Base-by-base conservation (phyloP, 176 grass and related monocot genomes). In the Rhynchospora pubera region DNA sequence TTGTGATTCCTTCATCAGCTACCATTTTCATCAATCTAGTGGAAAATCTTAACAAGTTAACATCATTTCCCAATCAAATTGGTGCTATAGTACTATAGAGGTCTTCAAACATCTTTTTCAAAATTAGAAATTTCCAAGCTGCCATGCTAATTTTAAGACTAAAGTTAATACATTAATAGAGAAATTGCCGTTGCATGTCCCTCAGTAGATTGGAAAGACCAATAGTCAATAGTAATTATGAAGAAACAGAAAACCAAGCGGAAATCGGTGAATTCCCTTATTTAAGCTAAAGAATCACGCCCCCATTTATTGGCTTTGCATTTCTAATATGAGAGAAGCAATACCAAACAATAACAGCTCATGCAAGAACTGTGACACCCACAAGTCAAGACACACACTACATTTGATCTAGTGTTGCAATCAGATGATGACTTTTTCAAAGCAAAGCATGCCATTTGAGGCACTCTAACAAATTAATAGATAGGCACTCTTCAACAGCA, bases 401-500 rank as follows among this genome's bases (percentile, higher is more conserved):
- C 0, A 22, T 61, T 21, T 23, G 6, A 23, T 24, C 56, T 69
- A 75, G 3, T 28, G 22, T 76, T 30, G 72, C 48, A 55, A 76
- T 76, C 45, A 26, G 45, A 74, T 51, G 19, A 22, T 47, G 45
- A 81, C 78, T 26, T 81, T 65, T 50, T 48, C 39, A 64, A 51
- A 81, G 58, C 78, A 26, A 45, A 66, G 44, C 44, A n/a, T 65
- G n/a, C 12, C 42, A 46, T 63, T 42, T 43, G 55, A 80, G 61
- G 52, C 77, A 8, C 71, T 44, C 10, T 47, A 13, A 65, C 59
- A 82, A 82, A 82, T 26, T 66, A 50, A 34, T 12, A 66, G 79
- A 82, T 65, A 42, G 79, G 3, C 15, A 66, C 79, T 64, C 79
- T 65, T 82, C 79, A 82, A 82, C 79, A 5, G 42, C 79, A 66